Evolutionary conservation across 2,329 filamentous ascomycete genomes (phyloP), one percentile per base, ranked within the genome.

Genomic region (Westerdykella aurantiaca): DNA sequence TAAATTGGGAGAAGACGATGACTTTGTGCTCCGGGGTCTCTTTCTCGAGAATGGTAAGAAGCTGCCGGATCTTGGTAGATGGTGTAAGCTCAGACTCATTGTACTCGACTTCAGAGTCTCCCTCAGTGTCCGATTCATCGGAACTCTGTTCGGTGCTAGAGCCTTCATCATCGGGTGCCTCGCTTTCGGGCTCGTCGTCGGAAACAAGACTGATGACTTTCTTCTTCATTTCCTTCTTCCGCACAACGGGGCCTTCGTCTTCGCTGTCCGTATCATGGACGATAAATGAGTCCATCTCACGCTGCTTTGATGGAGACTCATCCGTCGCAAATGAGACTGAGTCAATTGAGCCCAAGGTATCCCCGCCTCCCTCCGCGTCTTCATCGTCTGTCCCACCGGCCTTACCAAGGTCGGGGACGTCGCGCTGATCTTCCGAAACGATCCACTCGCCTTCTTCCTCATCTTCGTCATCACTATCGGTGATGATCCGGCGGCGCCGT

Each of bases 1-100:
- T 98, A 70, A 98, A 98, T 59, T 97, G 88, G 1, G 89, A 95
- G 70, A 98, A 98, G 51, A 98, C 89, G 58, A 98, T 98, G 63
- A 95, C 95, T 64, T 98, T 98, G 76, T 95, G 88, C 47, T 88
- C 76, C 1, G 77, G 72, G 0, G 83, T 82, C 67, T 98, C 93
- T 37, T 80, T 80, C 51, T 82, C 79, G 7, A 98, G 79, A 41
- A 98, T 86, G 48, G 81, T 76, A 60, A 95, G 79, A 16, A 97
- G 77, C 56, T 93, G 83, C 37, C 85, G 83, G 58, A 98, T 94
- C 72, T 98, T 98, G 56, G 93, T 91, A 0, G 93, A 98, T 2
- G 82, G 78, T 21, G 80, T 72, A 10, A 74, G 71, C 18, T 75
- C 72, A 22, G 73, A 71, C 41, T 73, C 69, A 37, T 68, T 60